Conservation (phyloP, 352 stramenopile genomes). For the Phytophthora palmivora region DNA sequence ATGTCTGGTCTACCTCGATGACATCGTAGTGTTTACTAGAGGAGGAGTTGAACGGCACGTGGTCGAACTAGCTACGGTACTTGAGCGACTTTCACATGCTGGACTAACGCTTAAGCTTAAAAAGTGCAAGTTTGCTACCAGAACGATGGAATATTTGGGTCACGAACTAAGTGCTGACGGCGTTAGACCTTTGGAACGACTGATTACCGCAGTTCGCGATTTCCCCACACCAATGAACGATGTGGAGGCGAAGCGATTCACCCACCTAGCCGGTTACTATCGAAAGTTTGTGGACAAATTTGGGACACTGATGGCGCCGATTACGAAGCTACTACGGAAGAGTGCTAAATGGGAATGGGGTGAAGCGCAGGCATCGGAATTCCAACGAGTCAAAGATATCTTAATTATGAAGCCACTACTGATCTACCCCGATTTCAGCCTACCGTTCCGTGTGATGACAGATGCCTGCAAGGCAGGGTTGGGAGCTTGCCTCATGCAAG, state of each 20-base stretch:
- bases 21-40: background rate
- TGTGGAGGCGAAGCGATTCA: background rate
- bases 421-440: background rate
- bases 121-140: background rate
- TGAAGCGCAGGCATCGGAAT: background rate
- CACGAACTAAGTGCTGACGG: background rate
- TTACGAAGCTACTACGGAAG: conserved; percentile 8
- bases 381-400: background rate
- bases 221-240: background rate
- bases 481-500: conserved; percentile 3
- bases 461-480: conserved; percentile 1
- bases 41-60: background rate
- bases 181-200: background rate
- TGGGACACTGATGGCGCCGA: conserved; percentile 2
- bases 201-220: background rate
- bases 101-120: background rate
- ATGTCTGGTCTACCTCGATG: background rate
- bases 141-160: background rate
- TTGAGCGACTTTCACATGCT: background rate
- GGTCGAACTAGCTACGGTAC: background rate
- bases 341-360: conserved; percentile 1
- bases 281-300: background rate
- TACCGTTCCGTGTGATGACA: background rate
- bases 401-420: background rate
- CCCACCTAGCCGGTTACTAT: conserved; percentile 9